These are phyloP conservation scores for Boletus vinaceobasis DNA, from an alignment of 768 basidiomycete species.

Conservation along the genomic window DNA sequence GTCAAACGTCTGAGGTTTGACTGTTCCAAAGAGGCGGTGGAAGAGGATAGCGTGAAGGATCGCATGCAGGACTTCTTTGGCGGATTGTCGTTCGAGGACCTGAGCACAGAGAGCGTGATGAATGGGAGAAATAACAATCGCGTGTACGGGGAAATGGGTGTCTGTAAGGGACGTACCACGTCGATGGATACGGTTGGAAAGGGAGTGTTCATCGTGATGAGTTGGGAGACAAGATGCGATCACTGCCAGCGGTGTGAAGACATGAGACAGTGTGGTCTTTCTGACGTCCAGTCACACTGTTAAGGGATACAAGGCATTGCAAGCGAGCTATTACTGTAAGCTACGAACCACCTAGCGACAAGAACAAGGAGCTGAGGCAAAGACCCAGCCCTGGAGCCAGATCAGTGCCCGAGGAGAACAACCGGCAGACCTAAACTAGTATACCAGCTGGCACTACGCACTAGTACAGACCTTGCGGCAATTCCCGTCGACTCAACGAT, in stretches of 20 bases:
- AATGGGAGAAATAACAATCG: not conserved
- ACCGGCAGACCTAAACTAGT: too few species aligned
- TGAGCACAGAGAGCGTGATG: slow-evolving; percentile 26
- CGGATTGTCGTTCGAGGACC: slow-evolving; percentile 69
- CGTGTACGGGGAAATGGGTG: not conserved
- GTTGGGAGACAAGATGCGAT: not conserved
- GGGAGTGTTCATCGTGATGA: slow-evolving; percentile 23
- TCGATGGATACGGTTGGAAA: slow-evolving; percentile 31
- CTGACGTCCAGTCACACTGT: not conserved
- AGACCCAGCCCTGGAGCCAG: not conserved
- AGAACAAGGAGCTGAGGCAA: not conserved
- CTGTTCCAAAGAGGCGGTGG: slow-evolving; percentile 76
- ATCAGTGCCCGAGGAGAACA: not conserved
- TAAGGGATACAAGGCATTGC: not conserved
- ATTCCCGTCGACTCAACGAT: not conserved
- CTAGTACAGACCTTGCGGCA: too few species aligned
- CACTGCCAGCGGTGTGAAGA: not conserved
- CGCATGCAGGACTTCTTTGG: slow-evolving; percentile 71
- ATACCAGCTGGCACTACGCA: too few species aligned
- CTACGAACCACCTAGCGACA: not conserved
- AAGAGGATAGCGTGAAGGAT: slow-evolving; percentile 82
- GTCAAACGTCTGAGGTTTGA: slow-evolving; percentile 74
- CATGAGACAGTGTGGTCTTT: not conserved
- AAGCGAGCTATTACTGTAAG: not conserved
- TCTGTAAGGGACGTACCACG: slow-evolving; percentile 17